Percentiles rank a stretch among this genome's conserved stretches.
Evolutionary conservation across 2,329 filamentous ascomycete genomes (phyloP).

Genomic region (Thielaviopsis populi): DNA sequence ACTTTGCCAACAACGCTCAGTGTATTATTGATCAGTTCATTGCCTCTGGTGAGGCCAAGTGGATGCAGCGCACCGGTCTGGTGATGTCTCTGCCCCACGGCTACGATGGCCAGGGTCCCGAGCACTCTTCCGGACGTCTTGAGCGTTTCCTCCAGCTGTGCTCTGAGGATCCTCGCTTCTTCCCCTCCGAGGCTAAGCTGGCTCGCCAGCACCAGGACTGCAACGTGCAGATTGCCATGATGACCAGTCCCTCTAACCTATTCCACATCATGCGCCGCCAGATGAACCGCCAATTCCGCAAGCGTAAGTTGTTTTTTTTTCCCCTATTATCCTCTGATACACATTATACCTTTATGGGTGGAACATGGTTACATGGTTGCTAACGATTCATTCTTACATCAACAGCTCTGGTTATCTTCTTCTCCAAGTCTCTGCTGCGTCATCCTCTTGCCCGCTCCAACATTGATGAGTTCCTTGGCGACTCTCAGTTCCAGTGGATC

Average conservation of each 20-base stretch:
- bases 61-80: constrained; percentile 93
- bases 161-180: constrained; percentile 92
- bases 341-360: neutral
- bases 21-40: constrained; percentile 99
- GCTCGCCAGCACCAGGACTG: constrained; percentile 97
- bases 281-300: constrained; percentile 98
- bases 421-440: constrained; percentile 90
- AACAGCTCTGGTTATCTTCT: constrained; percentile 84
- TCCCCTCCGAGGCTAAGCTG: constrained; percentile 75
- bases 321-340: constrained; percentile 2
- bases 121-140: constrained; percentile 94
- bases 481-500: constrained; percentile 94
- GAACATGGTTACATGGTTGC: constrained; percentile 12
- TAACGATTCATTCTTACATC: constrained; percentile 18
- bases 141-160: constrained; percentile 94
- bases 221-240: constrained; percentile 97
- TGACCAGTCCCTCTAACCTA: constrained; percentile 88
- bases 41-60: constrained; percentile 93
- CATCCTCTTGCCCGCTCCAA: constrained; percentile 81
- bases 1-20: constrained; percentile 99
- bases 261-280: constrained; percentile 95
- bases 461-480: constrained; percentile 79
- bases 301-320: constrained; percentile 50
- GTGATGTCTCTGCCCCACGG: constrained; percentile 95
- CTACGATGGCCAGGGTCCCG: constrained; percentile 94